Conservation (phyloP, 495 filamentous ascomycete species). For the Penicillium desertorum region DNA sequence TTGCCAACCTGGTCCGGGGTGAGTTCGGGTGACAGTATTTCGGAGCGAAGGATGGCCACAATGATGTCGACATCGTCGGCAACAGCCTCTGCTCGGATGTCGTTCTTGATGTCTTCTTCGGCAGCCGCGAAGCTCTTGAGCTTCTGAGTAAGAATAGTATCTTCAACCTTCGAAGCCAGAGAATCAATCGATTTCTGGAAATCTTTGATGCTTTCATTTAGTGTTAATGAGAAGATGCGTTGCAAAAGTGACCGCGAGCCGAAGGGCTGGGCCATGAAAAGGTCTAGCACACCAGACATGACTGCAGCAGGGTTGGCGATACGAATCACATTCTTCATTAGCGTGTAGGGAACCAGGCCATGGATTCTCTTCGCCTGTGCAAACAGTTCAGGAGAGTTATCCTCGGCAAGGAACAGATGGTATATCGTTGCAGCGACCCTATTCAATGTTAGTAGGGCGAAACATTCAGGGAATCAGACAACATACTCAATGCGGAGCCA, state of each 20-base stretch:
- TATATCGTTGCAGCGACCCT: conserved; percentile 92
- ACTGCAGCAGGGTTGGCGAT: conserved; percentile 95
- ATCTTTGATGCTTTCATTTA: conserved; percentile 82
- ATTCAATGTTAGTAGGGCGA: conserved; percentile 15
- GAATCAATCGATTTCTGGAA: conserved; percentile 85
- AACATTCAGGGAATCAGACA: background rate
- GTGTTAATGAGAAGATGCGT: conserved; percentile 85
- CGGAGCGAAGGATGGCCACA: conserved; percentile 76
- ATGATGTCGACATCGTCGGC: conserved; percentile 76
- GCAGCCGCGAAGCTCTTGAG: conserved; percentile 74
- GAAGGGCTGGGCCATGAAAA: conserved; percentile 94
- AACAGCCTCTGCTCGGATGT: conserved; percentile 68
- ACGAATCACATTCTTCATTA: conserved; percentile 94
- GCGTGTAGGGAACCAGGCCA: conserved; percentile 84
- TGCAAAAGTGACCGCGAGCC: conserved; percentile 87
- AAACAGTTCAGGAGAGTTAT: conserved; percentile 95
- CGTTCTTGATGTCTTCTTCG: conserved; percentile 68
- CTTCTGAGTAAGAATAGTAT: conserved; percentile 76
- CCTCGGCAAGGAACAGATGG: conserved; percentile 95
- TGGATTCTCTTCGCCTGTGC: conserved; percentile 92
- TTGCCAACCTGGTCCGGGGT: conserved; percentile 70
- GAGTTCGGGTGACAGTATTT: conserved; percentile 68
- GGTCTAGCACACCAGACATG: conserved; percentile 87
- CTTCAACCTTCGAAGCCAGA: conserved; percentile 69
- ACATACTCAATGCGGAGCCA: conserved; percentile 89